Evolutionary conservation across 83 land plant species (phyloP).

Genomic region (Thuja plicata): DNA sequence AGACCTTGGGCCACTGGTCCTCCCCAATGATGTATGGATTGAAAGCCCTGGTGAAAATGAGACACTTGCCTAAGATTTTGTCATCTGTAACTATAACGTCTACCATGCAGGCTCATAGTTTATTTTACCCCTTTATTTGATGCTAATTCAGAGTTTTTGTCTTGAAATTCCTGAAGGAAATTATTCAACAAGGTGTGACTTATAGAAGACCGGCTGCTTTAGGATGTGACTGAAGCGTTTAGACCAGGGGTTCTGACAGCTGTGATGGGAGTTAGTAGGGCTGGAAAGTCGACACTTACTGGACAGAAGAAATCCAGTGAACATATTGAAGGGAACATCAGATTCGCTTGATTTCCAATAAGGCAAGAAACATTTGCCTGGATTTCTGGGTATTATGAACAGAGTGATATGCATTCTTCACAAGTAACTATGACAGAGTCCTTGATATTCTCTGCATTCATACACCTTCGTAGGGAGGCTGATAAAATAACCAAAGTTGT

Average conservation of each 20-base stretch:
- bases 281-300: conserved; percentile 74
- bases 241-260: conserved; percentile 72
- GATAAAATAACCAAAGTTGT: conserved; percentile 43
- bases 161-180: conserved; percentile 42
- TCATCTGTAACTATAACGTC: background rate
- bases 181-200: conserved; percentile 54
- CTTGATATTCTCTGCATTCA: conserved; percentile 62
- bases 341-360: conserved; percentile 70
- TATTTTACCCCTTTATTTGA: background rate
- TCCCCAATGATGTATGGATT: conserved; percentile 46
- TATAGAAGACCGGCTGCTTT: conserved; percentile 51
- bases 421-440: conserved; percentile 59
- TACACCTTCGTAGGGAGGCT: conserved; percentile 58
- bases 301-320: conserved; percentile 68
- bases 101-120: background rate
- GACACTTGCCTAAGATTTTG: conserved; percentile 17
- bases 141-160: background rate
- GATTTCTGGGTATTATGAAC: conserved; percentile 73
- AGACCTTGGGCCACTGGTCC: conserved; percentile 43
- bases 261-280: conserved; percentile 77
- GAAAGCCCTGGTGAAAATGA: conserved; percentile 30
- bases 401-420: conserved; percentile 66
- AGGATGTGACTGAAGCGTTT: conserved; percentile 56
- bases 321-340: conserved; percentile 63
- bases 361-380: conserved; percentile 69